Base-by-base conservation (phyloP, 352 stramenopile genomes). In the Pythium sukuiense region DNA sequence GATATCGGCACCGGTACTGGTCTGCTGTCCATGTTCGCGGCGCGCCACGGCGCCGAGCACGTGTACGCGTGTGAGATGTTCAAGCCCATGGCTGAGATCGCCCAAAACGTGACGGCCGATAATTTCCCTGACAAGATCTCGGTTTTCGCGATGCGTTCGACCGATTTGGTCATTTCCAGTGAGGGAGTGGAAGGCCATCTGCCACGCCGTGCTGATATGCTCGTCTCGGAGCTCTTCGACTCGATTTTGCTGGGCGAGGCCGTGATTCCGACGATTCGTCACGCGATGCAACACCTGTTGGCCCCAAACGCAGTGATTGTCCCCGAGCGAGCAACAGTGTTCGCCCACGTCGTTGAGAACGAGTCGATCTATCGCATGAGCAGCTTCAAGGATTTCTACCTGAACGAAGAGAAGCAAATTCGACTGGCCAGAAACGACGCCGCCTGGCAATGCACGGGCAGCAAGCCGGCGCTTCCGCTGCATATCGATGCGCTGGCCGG, bases 51-150 rank as follows among this genome's bases (percentile, higher is more conserved):
- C 24, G 94, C 93, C 0, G 73, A 83, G 55, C 81, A 97, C 69
- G 91, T 98, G 18, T 97, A 93, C 69, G 89, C 87, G n/a, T 98
- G 90, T 65, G 94, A 98, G 70, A 95, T 97, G 88, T 97, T 94
- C 61, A 59, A 73, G 55, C 80, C 82, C 16, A 93, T 97, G 88
- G 89, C 87, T 14, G 76, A 85, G 49, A 87, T 97, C 69, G 91
- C 91, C 1, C 48, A 77, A 13, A 67, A 83, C 24, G 87, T 95
- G 55, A 93, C 86, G 27, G 65, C 58, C 24, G 83, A 72, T 41
- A 93, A 96, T 66, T 73, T 82, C 50, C 76, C 77, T 0, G 79
- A 84, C 67, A 84, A 79, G 53, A 93, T 96, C 70, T 93, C 88
- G 3, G 79, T 96, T 6, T 84, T 92, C 48, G 72, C 83, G 24